A percentile compares a stretch with the other conserved stretches of the same genome.
phyloP scores from a whole-genome alignment of 2,329 filamentous ascomycete genomes.

The Orbilia brochopaga region DNA sequence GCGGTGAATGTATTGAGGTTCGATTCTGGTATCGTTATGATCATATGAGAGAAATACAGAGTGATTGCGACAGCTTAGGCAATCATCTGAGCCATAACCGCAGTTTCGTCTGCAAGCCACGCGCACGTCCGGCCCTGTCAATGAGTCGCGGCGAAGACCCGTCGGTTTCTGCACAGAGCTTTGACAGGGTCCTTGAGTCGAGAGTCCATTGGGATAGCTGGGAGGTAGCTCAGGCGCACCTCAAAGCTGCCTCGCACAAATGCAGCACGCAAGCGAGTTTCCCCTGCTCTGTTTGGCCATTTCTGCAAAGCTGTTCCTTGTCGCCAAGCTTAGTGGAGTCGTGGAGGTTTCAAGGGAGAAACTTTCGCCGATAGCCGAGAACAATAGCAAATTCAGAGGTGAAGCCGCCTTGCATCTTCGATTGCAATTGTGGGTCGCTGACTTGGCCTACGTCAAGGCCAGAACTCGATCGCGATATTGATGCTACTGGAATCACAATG shows the following conservation, averaged over 20 bases:
- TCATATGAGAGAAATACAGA: no score
- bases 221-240: constrained; percentile 25
- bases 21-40: background rate
- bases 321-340: constrained; percentile 5
- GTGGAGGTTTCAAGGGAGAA: background rate
- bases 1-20: no score
- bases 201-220: background rate
- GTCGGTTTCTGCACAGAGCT: background rate
- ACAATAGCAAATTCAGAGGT: constrained; percentile 7
- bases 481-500: no score
- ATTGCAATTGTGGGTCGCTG: no score
- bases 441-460: background rate
- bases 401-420: constrained; percentile 25
- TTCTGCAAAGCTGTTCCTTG: constrained; percentile 1
- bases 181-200: background rate
- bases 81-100: constrained; percentile 28
- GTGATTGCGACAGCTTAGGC: background rate
- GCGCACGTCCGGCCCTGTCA: constrained; percentile 28
- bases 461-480: no score
- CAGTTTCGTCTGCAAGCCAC: constrained; percentile 37
- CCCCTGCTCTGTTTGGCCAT: background rate
- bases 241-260: constrained; percentile 22
- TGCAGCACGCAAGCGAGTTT: background rate
- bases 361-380: constrained; percentile 44
- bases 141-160: background rate